Evolutionary conservation across 352 stramenopile species (phyloP).

Genomic region (Phytophthora pini): DNA sequence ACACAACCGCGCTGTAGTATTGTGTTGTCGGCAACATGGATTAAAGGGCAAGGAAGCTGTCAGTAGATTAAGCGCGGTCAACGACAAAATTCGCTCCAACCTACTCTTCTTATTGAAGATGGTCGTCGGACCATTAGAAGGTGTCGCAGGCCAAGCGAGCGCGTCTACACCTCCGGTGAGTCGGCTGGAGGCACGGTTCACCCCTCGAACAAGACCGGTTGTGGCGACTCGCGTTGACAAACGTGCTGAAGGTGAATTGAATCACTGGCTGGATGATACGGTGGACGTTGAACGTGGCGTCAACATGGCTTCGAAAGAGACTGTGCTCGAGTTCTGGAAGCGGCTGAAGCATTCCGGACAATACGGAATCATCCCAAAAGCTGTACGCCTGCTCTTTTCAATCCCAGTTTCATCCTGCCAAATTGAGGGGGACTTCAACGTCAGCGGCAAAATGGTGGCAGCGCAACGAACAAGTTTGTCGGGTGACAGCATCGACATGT

Average conservation of each 20-base stretch:
- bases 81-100: slow-evolving; percentile 11
- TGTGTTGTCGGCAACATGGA: slow-evolving; percentile 14
- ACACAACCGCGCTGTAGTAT: slow-evolving; percentile 7
- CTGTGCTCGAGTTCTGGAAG: slow-evolving; percentile 22
- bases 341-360: slow-evolving; percentile 1
- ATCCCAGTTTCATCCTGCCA: slow-evolving; percentile 14
- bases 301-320: slow-evolving; percentile 5
- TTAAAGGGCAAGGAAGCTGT: slow-evolving; percentile 8
- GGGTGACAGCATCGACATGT: slow-evolving; percentile 24
- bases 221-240: neutral
- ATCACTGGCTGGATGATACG: slow-evolving; percentile 12
- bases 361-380: slow-evolving; percentile 24
- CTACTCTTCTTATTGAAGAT: slow-evolving; percentile 5
- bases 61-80: slow-evolving; percentile 6
- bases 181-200: slow-evolving; percentile 8
- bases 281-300: slow-evolving; percentile 2
- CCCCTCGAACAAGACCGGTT: neutral
- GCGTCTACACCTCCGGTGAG: neutral
- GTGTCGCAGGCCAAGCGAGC: neutral
- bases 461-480: slow-evolving; percentile 11
- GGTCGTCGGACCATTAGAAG: slow-evolving; percentile 6
- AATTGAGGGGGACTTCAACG: slow-evolving; percentile 26
- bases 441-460: slow-evolving; percentile 12
- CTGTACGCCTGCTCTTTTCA: slow-evolving; percentile 8
- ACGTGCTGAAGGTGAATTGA: slow-evolving; percentile 17